These are phyloP conservation scores for Volvariella volvacea DNA, from an alignment of 1,284 basidiomycete genomes.

Conservation along the genomic window DNA sequence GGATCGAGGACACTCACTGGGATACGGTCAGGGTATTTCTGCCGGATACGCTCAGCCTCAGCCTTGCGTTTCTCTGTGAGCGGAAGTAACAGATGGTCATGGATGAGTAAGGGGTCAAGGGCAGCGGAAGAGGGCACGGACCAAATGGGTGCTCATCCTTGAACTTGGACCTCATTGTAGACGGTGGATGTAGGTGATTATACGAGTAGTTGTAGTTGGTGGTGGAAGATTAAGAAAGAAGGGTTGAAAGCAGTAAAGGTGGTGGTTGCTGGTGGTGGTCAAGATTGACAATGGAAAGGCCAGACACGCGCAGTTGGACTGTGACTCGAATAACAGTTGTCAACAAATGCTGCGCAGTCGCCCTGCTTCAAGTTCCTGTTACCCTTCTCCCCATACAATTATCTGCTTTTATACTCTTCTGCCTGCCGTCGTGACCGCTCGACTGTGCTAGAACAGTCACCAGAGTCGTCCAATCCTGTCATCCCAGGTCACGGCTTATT, in stretches of 20 bases:
- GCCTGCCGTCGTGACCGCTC: too few relatives aligned
- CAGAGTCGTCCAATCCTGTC: too few relatives aligned
- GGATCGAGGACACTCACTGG: slow-evolving; percentile 62
- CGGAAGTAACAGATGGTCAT: slow-evolving; percentile 17
- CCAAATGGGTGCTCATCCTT: slow-evolving; percentile 99
- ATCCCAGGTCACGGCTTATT: too few relatives aligned
- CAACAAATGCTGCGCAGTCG: slow-evolving; percentile 24
- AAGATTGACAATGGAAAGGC: slow-evolving; percentile 22
- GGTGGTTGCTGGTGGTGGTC: slow-evolving; percentile 24
- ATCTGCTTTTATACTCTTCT: too few relatives aligned
- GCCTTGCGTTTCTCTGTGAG: slow-evolving; percentile 94
- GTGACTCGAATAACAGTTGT: slow-evolving; percentile 30
- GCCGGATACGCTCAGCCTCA: slow-evolving; percentile 92
- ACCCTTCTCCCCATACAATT: too few relatives aligned
- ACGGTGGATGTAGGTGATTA: neutral
- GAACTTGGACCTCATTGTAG: slow-evolving; percentile 91
- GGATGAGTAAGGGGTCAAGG: slow-evolving; percentile 23
- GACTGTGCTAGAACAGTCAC: too few relatives aligned
- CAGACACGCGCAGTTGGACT: slow-evolving; percentile 30
- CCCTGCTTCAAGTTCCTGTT: neutral
- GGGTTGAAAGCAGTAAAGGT: slow-evolving; percentile 11
- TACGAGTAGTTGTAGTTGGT: neutral
- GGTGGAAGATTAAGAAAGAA: neutral
- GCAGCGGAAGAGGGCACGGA: slow-evolving; percentile 23
- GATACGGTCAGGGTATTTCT: slow-evolving; percentile 98